These are phyloP conservation scores for Parmelia sp. DNA, from an alignment of 495 filamentous ascomycete species.

Conservation along the genomic window DNA sequence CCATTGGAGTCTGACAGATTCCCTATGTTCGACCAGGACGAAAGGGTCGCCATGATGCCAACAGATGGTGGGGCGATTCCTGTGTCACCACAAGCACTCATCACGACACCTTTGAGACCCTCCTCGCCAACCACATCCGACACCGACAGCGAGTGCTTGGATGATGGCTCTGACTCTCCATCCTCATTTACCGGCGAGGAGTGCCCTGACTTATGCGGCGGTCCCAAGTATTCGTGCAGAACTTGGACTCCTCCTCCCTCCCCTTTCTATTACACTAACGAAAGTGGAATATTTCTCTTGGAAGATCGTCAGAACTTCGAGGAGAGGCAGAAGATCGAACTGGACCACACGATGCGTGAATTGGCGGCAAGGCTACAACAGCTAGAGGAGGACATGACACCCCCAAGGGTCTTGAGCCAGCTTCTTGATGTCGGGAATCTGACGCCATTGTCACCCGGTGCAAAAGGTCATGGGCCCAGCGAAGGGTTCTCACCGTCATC, in stretches of 20 bases:
- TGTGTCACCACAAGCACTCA: neutral
- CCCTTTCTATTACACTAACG: neutral
- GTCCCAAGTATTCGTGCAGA: neutral
- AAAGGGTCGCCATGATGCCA: neutral
- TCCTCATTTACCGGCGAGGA: neutral
- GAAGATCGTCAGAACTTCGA: neutral
- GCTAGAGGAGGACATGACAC: neutral
- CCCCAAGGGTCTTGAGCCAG: neutral
- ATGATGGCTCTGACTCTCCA: neutral
- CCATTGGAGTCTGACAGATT: neutral
- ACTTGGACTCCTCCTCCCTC: constrained; percentile 1
- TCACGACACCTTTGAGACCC: neutral
- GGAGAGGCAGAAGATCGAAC: constrained; percentile 1
- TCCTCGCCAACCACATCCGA: neutral
- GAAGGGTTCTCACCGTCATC: neutral
- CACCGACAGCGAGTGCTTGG: neutral
- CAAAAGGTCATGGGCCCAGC: neutral
- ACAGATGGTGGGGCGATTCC: neutral
- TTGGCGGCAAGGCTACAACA: neutral
- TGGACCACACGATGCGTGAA: neutral
- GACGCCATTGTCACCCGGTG: neutral
- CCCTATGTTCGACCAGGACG: neutral
- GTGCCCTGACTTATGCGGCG: constrained; percentile 2
- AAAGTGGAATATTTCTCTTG: neutral
- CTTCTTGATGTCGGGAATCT: neutral